Conservation (phyloP, 257 asterid genomes). For the Phtheirospermum japonicum region DNA sequence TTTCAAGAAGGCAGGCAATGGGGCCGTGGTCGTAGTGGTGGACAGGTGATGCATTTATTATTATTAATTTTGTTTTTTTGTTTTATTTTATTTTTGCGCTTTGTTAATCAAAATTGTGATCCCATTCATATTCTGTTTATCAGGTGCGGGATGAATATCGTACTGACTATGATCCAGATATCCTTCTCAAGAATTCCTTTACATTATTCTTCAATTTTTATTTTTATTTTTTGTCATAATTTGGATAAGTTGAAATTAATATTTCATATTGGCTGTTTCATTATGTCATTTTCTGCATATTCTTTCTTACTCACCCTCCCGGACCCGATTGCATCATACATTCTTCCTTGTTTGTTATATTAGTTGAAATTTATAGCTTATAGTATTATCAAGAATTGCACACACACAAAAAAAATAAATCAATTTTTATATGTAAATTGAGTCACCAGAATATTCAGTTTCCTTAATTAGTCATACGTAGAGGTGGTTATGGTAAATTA, state of each 20-base stretch:
- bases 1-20: conserved; percentile 97
- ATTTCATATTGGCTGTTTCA: background rate
- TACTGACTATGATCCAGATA: conserved; percentile 99
- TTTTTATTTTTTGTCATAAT: background rate
- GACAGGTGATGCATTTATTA: conserved; percentile 57
- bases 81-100: background rate
- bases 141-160: conserved; percentile 99
- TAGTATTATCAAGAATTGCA: background rate
- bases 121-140: conserved; percentile 29
- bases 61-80: background rate
- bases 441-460: conserved; percentile 20
- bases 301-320: background rate
- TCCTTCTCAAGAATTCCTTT: conserved; percentile 48
- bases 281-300: background rate
- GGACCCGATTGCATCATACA: background rate
- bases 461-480: conserved; percentile 67
- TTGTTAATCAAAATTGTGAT: conserved; percentile 11
- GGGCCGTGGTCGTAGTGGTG: conserved; percentile 99
- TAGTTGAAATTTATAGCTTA: conserved; percentile 2
- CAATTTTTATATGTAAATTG: background rate
- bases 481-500: conserved; percentile 98
- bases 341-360: background rate
- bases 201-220: background rate
- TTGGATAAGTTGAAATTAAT: background rate
- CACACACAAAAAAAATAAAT: too few relatives aligned